Conservation (phyloP, 2,329 filamentous ascomycete genomes). For the Camillea tinctor region DNA sequence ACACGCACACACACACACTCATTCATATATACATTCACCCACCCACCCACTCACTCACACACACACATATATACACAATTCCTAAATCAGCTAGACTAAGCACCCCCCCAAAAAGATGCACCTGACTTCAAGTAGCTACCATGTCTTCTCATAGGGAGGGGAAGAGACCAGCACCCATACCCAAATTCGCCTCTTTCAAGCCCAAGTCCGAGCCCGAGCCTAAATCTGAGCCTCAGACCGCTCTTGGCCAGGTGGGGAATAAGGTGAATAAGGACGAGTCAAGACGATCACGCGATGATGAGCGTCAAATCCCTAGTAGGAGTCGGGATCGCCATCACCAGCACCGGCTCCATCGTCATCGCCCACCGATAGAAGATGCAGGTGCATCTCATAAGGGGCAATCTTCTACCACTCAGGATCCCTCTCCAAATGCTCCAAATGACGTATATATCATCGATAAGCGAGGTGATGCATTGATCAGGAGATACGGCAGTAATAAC, state of each 20-base stretch:
- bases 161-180: slow-evolving; percentile 41
- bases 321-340: slow-evolving; percentile 5
- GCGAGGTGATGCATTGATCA: slow-evolving; percentile 73
- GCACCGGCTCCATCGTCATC: slow-evolving; percentile 3
- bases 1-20: no score
- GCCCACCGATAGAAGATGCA: slow-evolving; percentile 8
- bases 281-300: slow-evolving; percentile 3
- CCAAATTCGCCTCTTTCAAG: slow-evolving; percentile 75
- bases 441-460: slow-evolving; percentile 64
- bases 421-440: slow-evolving; percentile 16
- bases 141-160: slow-evolving; percentile 27
- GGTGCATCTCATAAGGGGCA: slow-evolving; percentile 13
- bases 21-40: no score
- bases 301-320: slow-evolving; percentile 1
- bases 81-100: background rate
- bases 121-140: background rate
- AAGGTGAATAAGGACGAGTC: slow-evolving; percentile 12
- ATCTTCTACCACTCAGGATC: slow-evolving; percentile 6
- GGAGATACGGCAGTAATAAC: slow-evolving; percentile 72
- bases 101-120: background rate
- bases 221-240: slow-evolving; percentile 10
- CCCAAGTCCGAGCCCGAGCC: slow-evolving; percentile 37
- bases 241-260: slow-evolving; percentile 5
- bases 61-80: no score
- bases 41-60: no score